Conservation (phyloP, 257 asterid species). For the Solanum commersonii region DNA sequence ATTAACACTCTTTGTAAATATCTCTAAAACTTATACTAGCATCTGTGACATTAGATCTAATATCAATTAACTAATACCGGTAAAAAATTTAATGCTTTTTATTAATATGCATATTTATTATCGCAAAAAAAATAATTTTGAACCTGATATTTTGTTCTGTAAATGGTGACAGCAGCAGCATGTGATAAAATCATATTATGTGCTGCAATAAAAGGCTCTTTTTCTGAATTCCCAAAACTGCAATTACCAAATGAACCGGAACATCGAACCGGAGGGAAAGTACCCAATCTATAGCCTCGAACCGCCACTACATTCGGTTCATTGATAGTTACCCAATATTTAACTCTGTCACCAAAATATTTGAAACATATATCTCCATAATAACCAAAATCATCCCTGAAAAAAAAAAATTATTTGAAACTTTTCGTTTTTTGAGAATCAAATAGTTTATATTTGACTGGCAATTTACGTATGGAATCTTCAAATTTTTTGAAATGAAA, state of each 20-base stretch:
- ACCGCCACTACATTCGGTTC: conserved; percentile 35
- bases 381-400: conserved; percentile 23
- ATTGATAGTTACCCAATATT: conserved; percentile 24
- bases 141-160: conserved; percentile 24
- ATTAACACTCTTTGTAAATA: no score
- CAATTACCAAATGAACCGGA: conserved; percentile 20
- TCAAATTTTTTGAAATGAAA: no score
- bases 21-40: no score
- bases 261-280: conserved; percentile 27
- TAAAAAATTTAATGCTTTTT: accelerated
- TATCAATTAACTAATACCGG: not conserved
- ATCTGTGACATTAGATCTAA: accelerated
- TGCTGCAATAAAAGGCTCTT: conserved; percentile 25
- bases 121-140: no score
- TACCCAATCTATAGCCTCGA: conserved; percentile 43
- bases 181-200: conserved; percentile 26
- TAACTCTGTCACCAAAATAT: conserved; percentile 25
- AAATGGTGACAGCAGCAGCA: conserved; percentile 19
- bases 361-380: conserved; percentile 25
- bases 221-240: conserved; percentile 19
- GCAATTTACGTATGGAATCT: no score
- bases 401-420: not conserved
- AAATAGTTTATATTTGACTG: no score
- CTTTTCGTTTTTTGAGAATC: accelerated
- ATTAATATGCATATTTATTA: no score